Evolutionary conservation across 148 eudicot genomes (phyloP), one percentile per base, ranked within the genome.

Genomic region (Limonium bicolor): DNA sequence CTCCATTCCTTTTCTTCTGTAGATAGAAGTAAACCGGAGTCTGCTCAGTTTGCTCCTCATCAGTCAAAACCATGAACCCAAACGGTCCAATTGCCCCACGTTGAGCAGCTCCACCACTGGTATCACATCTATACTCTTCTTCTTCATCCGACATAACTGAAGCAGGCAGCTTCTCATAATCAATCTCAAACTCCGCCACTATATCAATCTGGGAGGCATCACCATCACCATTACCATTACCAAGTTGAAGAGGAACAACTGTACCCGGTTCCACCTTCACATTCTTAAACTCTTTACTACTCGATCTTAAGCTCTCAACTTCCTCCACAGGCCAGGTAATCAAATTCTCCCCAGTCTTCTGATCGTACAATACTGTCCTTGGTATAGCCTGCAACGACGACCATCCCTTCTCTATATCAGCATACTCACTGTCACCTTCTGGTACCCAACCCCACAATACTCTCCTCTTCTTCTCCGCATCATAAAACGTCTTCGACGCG

Each of bases 401-500:
- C 95, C 95, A 85, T 27, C 86, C 86, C 56, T 77, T 85, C 26
- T 46, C 14, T 23, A 85, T 48, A 66, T 85, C 95, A 40, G 68
- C 59, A n/a, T 21, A 36, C 59, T 71, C 77, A 43, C 74, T 75
- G 27, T 77, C 90, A 15, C 59, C 51, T 54, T 80, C 90, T 2
- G 67, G 53, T 44, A 80, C 55, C 90, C 90, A 84, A 29, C 90
- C 95, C 90, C 85, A 76, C 53, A 77, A 28, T 16, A 84, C 52
- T 39, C 95, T 64, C 42, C 95, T 73, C 66, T 62, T 56, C 58
- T 74, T 80, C 15, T 50, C 46, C 12, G 56, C 56, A 33, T 80
- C 95, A 25, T 66, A 85, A 61, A 85, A 85, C 8, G 95, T 68
- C 75, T 85, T 80, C 8, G 90, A 77, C 0, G 95, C 95, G 23